Base-by-base conservation (phyloP, 805 yeast species). In the Nematodospora valgi region DNA sequence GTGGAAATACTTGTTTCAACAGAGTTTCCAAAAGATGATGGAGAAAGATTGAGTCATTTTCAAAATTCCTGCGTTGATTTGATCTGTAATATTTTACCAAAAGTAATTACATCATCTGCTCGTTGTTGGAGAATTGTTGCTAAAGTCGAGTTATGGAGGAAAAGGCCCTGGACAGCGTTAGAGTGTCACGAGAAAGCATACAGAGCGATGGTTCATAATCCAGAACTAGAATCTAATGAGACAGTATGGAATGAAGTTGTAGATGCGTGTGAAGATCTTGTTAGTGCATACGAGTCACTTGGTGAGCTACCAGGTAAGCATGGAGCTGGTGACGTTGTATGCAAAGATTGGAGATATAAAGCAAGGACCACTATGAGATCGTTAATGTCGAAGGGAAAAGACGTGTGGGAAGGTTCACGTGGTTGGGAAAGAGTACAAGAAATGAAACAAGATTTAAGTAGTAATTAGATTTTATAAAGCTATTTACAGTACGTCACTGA, bases 331-430 rank as follows among this genome's bases (percentile, higher is more conserved):
- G 86, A 84, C 54, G 46, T 82, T n/a, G 94, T 89, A 7, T 88
- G 96, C 56, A 78, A 81, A 51, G 95, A 88, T 53, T 89, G 97
- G 97, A 83, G 78, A 52, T 85, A 82, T 61, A 87, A 87, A 55
- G 80, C 95, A 2, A 72, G 80, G 43, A 72, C 84, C 11, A 67
- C 85, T 1, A 72, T 88, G 14, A 72, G 94, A 50, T 74, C 86
- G 1, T 64, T 88, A 45, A 72, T 85, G 76, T 79, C 91, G 12
- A 83, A 80, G 52, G 96, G 96, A 6, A 82, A 76, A 48, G 64
- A 68, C 16, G 72, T 72, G 43, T 88, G 96, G 96, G 89, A 84
- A 47, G 87, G 75, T 42, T 68, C 83, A 3, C 80, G 74, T 23
- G 93, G 87, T 2, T 88, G 91, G 86, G 77, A 79, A 27, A 70